Conservation (phyloP, 1,284 basidiomycete genomes). For the Ustilago loliicola region DNA sequence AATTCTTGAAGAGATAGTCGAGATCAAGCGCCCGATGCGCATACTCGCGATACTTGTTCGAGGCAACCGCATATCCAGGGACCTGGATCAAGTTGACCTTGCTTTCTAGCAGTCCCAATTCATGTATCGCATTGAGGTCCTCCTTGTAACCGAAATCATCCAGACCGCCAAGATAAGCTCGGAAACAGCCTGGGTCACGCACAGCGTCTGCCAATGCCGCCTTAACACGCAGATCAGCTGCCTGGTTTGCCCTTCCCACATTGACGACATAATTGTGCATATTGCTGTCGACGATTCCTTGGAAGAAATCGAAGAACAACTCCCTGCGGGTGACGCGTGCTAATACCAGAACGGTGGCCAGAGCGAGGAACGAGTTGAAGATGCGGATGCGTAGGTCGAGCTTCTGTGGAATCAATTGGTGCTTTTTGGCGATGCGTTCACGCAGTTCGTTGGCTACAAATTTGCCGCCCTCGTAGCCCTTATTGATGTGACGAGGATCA, state of each 20-base stretch:
- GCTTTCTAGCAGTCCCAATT: slow-evolving; percentile 21
- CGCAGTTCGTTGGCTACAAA: slow-evolving; percentile 32
- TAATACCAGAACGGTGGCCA: slow-evolving; percentile 7
- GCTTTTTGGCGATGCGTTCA: slow-evolving; percentile 36
- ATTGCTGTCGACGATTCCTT: slow-evolving; percentile 29
- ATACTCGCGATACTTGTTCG: slow-evolving; percentile 24
- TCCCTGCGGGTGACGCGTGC: slow-evolving; percentile 7
- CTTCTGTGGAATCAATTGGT: slow-evolving; percentile 17
- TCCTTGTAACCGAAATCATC: slow-evolving; percentile 49
- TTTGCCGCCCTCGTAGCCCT: slow-evolving; percentile 38
- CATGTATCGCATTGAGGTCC: slow-evolving; percentile 30
- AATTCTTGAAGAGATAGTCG: slow-evolving; percentile 41
- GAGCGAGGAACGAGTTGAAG: slow-evolving; percentile 15
- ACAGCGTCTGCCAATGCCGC: slow-evolving; percentile 44
- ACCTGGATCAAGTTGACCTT: slow-evolving; percentile 47
- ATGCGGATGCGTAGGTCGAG: slow-evolving; percentile 38
- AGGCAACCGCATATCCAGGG: slow-evolving; percentile 36
- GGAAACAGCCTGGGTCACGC: slow-evolving; percentile 36
- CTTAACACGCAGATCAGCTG: slow-evolving; percentile 45
- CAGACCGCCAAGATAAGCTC: slow-evolving; percentile 44
- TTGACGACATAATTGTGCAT: slow-evolving; percentile 45
- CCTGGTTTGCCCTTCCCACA: slow-evolving; percentile 31
- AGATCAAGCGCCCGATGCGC: slow-evolving; percentile 39
- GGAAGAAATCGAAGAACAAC: slow-evolving; percentile 27
- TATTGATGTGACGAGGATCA: slow-evolving; percentile 26